Conservation (phyloP, 352 stramenopile genomes). For the Phytophthora cajani region DNA sequence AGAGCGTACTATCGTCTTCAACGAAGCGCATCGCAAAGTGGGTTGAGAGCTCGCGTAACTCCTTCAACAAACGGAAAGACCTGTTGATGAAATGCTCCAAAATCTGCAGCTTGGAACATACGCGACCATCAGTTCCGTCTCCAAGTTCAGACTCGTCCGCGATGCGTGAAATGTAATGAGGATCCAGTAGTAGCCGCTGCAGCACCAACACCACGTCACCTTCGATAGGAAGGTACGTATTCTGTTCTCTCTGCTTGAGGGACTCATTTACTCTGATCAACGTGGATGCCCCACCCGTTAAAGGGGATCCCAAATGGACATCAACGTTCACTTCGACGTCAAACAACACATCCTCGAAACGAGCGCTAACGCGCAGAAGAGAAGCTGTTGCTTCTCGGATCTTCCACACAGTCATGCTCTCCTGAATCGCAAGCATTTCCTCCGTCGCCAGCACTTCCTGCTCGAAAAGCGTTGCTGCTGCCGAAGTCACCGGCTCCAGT, state of each 20-base stretch:
- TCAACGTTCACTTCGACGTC: constrained; percentile 50
- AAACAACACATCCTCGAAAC: constrained; percentile 61
- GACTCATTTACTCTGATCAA: constrained; percentile 41
- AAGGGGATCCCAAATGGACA: constrained; percentile 33
- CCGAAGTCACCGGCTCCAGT: constrained; percentile 51
- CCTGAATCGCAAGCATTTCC: constrained; percentile 63
- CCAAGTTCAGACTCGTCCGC: constrained; percentile 35
- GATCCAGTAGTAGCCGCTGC: constrained; percentile 60
- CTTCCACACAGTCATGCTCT: constrained; percentile 58
- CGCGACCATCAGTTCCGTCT: constrained; percentile 27
- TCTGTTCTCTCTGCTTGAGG: constrained; percentile 42
- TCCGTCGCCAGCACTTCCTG: constrained; percentile 56
- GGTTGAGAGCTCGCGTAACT: constrained; percentile 66
- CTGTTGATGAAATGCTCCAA: constrained; percentile 62
- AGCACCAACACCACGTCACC: constrained; percentile 54
- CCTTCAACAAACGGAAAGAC: constrained; percentile 61
- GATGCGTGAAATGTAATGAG: constrained; percentile 40
- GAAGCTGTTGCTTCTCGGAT: constrained; percentile 55
- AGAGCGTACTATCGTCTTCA: constrained; percentile 50
- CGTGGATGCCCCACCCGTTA: constrained; percentile 21
- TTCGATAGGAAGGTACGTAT: constrained; percentile 46
- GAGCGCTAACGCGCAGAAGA: constrained; percentile 49
- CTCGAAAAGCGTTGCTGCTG: constrained; percentile 30
- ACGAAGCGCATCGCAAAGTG: constrained; percentile 58
- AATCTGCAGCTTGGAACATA: constrained; percentile 50